These are phyloP conservation scores for Globisporangium cystogenes DNA, from an alignment of 352 stramenopile species.

Conservation along the genomic window DNA sequence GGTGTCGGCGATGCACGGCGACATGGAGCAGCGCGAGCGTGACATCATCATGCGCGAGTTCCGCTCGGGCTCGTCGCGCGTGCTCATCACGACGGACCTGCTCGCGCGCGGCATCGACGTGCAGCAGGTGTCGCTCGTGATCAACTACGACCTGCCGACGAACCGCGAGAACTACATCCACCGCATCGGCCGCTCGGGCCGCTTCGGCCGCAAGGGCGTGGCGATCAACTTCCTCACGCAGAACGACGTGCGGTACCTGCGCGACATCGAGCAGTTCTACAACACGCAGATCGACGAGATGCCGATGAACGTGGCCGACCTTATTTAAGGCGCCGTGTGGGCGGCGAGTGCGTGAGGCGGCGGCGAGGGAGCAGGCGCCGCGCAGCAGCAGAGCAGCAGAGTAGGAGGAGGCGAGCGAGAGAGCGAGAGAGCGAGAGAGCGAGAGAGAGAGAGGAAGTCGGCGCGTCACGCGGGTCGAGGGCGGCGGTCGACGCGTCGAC, in stretches of 20 bases:
- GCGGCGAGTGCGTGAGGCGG: not conserved
- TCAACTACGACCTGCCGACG: conserved; percentile 99
- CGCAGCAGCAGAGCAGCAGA: not conserved
- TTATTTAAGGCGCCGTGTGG: conserved; percentile 91
- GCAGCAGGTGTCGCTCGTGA: conserved; percentile 97
- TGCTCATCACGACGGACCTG: conserved; percentile 99
- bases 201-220: conserved; percentile 99
- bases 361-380: not conserved
- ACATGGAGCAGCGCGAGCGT: conserved; percentile 99
- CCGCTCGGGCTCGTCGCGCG: conserved; percentile 97
- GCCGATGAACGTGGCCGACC: conserved; percentile 98
- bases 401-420: not conserved
- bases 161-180: conserved; percentile 99
- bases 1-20: conserved; percentile 99
- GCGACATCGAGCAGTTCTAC: conserved; percentile 99
- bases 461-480: not conserved
- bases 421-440: not conserved
- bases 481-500: not conserved
- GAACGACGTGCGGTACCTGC: conserved; percentile 97
- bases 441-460: not conserved
- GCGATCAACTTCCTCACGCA: conserved; percentile 99
- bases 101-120: conserved; percentile 99
- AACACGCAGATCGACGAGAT: conserved; percentile 99
- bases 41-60: conserved; percentile 99
- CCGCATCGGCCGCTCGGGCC: conserved; percentile 99